A percentile compares a stretch with the other conserved stretches of the same genome.
phyloP scores from a whole-genome alignment of 2,329 filamentous ascomycete species.

The Cercospora zeina region DNA sequence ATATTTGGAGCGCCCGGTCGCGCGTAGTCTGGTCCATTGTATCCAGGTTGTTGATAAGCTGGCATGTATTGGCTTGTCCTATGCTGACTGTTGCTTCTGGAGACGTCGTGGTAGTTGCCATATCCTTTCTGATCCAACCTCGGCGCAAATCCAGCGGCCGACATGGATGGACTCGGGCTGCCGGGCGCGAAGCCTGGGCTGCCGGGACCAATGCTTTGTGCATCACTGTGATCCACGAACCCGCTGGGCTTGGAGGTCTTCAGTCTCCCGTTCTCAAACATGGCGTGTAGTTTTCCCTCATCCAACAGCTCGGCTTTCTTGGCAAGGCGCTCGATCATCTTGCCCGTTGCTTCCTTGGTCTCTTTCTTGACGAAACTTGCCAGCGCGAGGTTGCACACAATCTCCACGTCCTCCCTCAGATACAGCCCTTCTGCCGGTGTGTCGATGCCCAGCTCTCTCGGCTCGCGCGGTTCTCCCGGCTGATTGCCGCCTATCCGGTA shows the following conservation, averaged over 20 bases:
- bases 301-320: conserved; percentile 68
- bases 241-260: conserved; percentile 58
- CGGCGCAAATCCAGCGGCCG: conserved; percentile 18
- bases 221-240: conserved; percentile 28
- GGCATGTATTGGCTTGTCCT: conserved; percentile 29
- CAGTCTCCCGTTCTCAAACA: conserved; percentile 66
- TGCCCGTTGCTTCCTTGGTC: conserved; percentile 64
- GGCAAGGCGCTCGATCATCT: conserved; percentile 68
- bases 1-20: conserved; percentile 32
- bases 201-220: conserved; percentile 10
- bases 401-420: conserved; percentile 68
- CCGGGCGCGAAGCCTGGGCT: conserved; percentile 24
- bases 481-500: conserved; percentile 70
- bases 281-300: conserved; percentile 63
- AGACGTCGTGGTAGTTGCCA: conserved; percentile 37
- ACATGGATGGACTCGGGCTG: conserved; percentile 26
- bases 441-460: conserved; percentile 64
- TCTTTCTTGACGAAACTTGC: conserved; percentile 66
- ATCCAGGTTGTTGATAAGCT: conserved; percentile 35
- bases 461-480: conserved; percentile 64
- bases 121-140: conserved; percentile 34
- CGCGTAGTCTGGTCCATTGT: conserved; percentile 31
- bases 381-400: conserved; percentile 64
- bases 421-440: conserved; percentile 66
- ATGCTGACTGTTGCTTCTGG: conserved; percentile 24